phyloP scores from a whole-genome alignment of 768 basidiomycete genomes.

The Erythrobasidium yunnanense region DNA sequence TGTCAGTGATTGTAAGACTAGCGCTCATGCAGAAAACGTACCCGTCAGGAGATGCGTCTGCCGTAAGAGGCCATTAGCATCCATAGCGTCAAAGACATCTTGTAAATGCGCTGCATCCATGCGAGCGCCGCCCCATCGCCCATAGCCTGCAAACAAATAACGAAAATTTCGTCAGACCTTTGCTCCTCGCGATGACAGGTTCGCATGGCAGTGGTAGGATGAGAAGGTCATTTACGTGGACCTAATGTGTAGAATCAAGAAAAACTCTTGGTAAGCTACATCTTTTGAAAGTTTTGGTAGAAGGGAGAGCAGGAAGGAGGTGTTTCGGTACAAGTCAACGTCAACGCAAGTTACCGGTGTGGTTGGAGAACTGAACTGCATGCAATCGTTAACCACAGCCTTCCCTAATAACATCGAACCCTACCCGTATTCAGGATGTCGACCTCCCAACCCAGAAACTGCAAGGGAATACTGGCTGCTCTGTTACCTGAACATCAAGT shows the following conservation, averaged over 20 bases:
- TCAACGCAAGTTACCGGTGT: slow-evolving; percentile 54
- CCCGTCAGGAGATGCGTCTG: slow-evolving; percentile 72
- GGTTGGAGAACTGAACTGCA: slow-evolving; percentile 90
- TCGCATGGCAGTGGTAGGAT: fast-evolving
- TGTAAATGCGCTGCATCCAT: slow-evolving; percentile 66
- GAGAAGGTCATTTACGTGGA: slow-evolving; percentile 17
- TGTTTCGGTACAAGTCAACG: background rate
- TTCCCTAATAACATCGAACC: slow-evolving; percentile 24
- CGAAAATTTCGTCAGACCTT: background rate
- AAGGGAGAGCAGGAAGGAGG: background rate
- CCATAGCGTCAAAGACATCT: slow-evolving; percentile 61
- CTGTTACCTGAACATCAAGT: slow-evolving; percentile 11
- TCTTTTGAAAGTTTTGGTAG: background rate
- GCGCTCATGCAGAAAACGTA: slow-evolving; percentile 36
- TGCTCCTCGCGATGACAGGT: background rate
- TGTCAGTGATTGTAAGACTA: slow-evolving; percentile 36
- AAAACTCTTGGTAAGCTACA: background rate
- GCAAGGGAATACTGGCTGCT: slow-evolving; percentile 35
- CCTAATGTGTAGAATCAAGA: background rate
- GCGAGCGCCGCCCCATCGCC: slow-evolving; percentile 64
- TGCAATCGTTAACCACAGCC: slow-evolving; percentile 56
- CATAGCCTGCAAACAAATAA: slow-evolving; percentile 59
- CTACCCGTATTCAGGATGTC: slow-evolving; percentile 53
- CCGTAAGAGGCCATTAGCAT: slow-evolving; percentile 59
- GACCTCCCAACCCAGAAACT: slow-evolving; percentile 77